Conservation (phyloP, 257 asterid genomes). For the Solanum pinnatisectum region DNA sequence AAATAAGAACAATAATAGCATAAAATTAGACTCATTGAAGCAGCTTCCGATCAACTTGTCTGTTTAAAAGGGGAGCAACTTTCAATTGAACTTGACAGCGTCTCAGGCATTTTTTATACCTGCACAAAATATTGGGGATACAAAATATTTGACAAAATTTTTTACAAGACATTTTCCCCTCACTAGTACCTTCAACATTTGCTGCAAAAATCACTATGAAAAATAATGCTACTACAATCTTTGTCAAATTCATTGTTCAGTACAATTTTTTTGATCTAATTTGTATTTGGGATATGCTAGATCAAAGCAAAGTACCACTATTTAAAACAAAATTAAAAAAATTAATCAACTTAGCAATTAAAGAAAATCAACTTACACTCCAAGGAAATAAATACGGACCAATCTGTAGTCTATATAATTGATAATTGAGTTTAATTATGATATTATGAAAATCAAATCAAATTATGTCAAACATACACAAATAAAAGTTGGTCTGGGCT, state of each 20-base stretch:
- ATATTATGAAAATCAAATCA: background rate
- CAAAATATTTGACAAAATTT: background rate
- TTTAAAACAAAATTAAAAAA: background rate
- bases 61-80: background rate
- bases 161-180: background rate
- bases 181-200: background rate
- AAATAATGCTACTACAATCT: background rate
- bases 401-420: background rate
- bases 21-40: background rate
- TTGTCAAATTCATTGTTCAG: background rate
- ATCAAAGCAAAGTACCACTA: background rate
- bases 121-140: background rate
- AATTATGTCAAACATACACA: background rate
- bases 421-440: background rate
- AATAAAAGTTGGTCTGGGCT: background rate
- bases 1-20: too few species aligned
- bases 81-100: background rate
- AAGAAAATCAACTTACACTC: background rate
- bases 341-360: background rate
- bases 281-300: background rate
- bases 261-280: background rate
- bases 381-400: background rate
- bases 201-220: background rate
- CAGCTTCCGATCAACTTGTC: background rate
- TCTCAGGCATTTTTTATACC: background rate